These are phyloP conservation scores for Geosmithia morbida DNA, from an alignment of 2,329 filamentous ascomycete species.

Conservation along the genomic window DNA sequence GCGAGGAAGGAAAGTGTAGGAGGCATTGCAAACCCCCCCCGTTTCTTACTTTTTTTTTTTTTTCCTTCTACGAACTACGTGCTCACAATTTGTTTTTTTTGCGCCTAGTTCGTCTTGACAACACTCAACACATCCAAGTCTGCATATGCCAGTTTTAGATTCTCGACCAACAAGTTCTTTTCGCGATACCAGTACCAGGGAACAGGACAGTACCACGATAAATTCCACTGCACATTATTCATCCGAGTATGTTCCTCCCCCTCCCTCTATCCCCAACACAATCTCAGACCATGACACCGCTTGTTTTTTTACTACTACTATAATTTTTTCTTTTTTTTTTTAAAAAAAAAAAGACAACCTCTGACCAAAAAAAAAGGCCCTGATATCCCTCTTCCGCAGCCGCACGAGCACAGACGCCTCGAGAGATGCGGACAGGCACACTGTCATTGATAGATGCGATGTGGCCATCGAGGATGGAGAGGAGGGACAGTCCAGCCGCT, in stretches of 20 bases:
- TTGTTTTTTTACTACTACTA: too few relatives aligned
- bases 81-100: neutral
- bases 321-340: too few relatives aligned
- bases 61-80: too few relatives aligned
- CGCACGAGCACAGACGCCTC: constrained; percentile 36
- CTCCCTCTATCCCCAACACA: too few relatives aligned
- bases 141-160: constrained; percentile 59
- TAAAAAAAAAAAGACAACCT: too few relatives aligned
- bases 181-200: constrained; percentile 54
- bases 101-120: constrained; percentile 50
- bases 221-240: constrained; percentile 63
- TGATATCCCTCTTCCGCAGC: constrained; percentile 62
- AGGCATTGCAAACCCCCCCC: too few relatives aligned
- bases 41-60: neutral
- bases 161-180: constrained; percentile 57
- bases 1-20: constrained; percentile 51
- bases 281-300: too few relatives aligned
- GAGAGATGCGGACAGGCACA: constrained; percentile 48
- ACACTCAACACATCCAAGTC: constrained; percentile 71
- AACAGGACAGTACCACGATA: constrained; percentile 31
- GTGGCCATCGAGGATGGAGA: constrained; percentile 59
- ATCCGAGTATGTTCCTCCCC: constrained; percentile 37
- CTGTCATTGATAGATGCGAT: constrained; percentile 60
- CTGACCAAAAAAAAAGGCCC: constrained; percentile 25
- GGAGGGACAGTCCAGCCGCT: constrained; percentile 54